These are phyloP conservation scores for Ganoderma leucocontextum DNA, from an alignment of 1,284 basidiomycete genomes.

Conservation along the genomic window DNA sequence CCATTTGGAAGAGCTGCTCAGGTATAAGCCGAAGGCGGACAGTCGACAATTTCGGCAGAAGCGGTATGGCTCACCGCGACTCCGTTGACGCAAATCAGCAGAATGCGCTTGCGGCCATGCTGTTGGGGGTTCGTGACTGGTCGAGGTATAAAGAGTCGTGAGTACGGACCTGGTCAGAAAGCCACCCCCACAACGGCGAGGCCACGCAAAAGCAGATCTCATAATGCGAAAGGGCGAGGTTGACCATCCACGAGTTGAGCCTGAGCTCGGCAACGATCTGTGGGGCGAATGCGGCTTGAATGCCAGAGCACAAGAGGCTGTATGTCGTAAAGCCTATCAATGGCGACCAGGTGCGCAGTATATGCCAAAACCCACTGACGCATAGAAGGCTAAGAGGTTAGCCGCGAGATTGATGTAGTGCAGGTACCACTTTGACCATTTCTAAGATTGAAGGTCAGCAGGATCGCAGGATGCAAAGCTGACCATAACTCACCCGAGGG, in stretches of 20 bases:
- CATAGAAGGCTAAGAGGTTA: neutral
- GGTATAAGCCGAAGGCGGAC: neutral
- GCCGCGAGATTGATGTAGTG: neutral
- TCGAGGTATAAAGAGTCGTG: neutral
- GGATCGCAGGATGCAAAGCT: neutral
- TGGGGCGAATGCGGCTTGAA: conserved; percentile 1
- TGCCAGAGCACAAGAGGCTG: neutral
- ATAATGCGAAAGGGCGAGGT: conserved; percentile 11
- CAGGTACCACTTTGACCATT: conserved; percentile 12
- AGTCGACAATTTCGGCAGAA: neutral
- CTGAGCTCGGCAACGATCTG: conserved; percentile 8
- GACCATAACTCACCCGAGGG: conserved; percentile 1
- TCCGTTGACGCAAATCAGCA: conserved; percentile 13
- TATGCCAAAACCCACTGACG: neutral
- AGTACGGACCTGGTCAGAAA: conserved; percentile 12
- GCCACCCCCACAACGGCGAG: conserved; percentile 12
- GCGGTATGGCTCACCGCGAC: conserved; percentile 5
- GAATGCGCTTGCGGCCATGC: conserved; percentile 14
- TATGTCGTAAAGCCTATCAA: neutral
- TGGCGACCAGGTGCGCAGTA: neutral
- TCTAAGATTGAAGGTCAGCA: neutral
- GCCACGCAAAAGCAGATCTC: conserved; percentile 12
- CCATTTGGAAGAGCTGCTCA: conserved; percentile 1
- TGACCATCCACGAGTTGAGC: neutral
- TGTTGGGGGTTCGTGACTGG: neutral